phyloP scores from a whole-genome alignment of 106 monocot species.

The Agapanthus africanus region DNA sequence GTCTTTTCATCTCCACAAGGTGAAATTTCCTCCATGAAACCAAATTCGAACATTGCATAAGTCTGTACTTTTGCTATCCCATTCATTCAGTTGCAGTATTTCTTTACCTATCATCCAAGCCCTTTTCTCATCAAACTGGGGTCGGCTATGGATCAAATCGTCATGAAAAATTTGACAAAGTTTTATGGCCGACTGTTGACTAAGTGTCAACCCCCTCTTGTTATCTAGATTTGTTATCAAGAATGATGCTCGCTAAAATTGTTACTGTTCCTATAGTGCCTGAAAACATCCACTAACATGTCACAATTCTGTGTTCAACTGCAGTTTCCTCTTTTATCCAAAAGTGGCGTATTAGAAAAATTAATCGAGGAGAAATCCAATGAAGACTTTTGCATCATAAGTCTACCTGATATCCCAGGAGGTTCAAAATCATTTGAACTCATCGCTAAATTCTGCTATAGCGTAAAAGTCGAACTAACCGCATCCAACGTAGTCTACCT shows the following conservation, averaged over 20 bases:
- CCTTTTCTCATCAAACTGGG: no score
- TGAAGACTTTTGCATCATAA: slow-evolving; percentile 23
- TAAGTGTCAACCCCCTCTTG: no score
- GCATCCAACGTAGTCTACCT: slow-evolving; percentile 36
- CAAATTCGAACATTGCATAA: not conserved
- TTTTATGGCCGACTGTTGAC: no score
- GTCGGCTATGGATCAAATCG: no score
- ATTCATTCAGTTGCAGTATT: not conserved
- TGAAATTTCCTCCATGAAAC: slow-evolving; percentile 3
- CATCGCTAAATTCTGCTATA: slow-evolving; percentile 42
- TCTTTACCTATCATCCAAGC: not conserved
- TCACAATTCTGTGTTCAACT: no score
- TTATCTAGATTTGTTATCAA: no score
- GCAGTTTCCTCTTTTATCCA: slow-evolving; percentile 50
- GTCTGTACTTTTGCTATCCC: not conserved
- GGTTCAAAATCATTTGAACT: slow-evolving; percentile 45
- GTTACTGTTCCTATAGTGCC: not conserved
- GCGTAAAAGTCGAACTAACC: slow-evolving; percentile 35
- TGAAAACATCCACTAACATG: not conserved
- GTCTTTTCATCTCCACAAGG: slow-evolving; percentile 74
- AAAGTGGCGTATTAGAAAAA: slow-evolving; percentile 43
- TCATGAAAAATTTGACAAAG: not conserved
- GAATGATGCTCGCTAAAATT: not conserved
- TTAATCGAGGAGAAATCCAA: slow-evolving; percentile 26
- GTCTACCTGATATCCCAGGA: slow-evolving; percentile 37